A percentile compares a stretch with the other conserved stretches of the same genome.
Evolutionary conservation across 352 stramenopile genomes (phyloP).

Genomic region (Plasmopara halstedii): DNA sequence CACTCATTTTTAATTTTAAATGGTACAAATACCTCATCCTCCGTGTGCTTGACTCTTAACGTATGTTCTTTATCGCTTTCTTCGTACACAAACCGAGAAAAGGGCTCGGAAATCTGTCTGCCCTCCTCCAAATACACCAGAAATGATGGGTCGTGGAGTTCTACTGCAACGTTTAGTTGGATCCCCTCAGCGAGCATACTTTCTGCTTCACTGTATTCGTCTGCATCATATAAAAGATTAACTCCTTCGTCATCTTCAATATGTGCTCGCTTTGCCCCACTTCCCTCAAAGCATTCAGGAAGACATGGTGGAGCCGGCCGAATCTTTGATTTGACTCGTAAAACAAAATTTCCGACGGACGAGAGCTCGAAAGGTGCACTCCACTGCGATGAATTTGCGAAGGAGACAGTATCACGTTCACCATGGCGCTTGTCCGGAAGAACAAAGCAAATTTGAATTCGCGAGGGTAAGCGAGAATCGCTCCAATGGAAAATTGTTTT

Average conservation of each 20-base stretch:
- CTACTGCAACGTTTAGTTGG: constrained; percentile 67
- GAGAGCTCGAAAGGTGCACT: constrained; percentile 73
- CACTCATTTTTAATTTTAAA: constrained; percentile 83
- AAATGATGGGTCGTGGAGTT: constrained; percentile 74
- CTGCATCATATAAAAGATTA: constrained; percentile 28
- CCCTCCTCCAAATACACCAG: constrained; percentile 55
- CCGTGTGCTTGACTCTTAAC: constrained; percentile 25
- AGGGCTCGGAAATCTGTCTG: constrained; percentile 11
- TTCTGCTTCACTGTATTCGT: constrained; percentile 30
- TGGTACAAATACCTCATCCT: constrained; percentile 58
- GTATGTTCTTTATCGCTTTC: constrained; percentile 17
- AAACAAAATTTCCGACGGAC: constrained; percentile 71
- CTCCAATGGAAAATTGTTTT: constrained; percentile 79
- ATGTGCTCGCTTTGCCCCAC: constrained; percentile 4
- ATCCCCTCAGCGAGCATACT: constrained; percentile 29
- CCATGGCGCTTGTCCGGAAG: constrained; percentile 22
- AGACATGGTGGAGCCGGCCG: constrained; percentile 31
- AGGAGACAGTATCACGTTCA: constrained; percentile 17
- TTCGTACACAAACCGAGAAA: constrained; percentile 27
- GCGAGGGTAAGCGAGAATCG: constrained; percentile 50
- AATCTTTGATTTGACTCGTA: constrained; percentile 61
- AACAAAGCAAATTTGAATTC: constrained; percentile 70
- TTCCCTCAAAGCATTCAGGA: constrained; percentile 37
- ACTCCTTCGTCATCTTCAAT: constrained; percentile 22
- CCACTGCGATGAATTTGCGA: constrained; percentile 52